phyloP scores from a whole-genome alignment of 164 flowering plant genomes.

The Aristolochia fimbriata region DNA sequence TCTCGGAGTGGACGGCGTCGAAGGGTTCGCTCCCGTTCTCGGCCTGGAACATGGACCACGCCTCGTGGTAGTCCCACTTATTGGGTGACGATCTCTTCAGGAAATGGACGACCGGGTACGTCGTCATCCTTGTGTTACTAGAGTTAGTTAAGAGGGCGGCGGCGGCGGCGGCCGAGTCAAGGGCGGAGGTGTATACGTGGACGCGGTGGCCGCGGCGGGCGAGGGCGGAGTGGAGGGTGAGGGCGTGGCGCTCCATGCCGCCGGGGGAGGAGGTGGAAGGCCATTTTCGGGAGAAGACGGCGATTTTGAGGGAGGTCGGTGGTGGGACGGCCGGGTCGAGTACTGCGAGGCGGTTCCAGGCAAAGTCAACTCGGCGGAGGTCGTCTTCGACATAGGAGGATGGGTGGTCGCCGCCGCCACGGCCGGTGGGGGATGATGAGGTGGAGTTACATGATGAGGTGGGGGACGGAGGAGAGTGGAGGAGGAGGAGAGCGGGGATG shows the following conservation, averaged over 20 bases:
- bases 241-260: constrained; percentile 95
- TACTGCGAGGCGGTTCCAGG: constrained; percentile 91
- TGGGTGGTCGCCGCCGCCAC: constrained; percentile 5
- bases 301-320: constrained; percentile 39
- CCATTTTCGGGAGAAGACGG: constrained; percentile 91
- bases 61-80: constrained; percentile 54
- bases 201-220: constrained; percentile 57
- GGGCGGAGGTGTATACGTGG: constrained; percentile 66
- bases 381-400: constrained; percentile 86
- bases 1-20: constrained; percentile 83
- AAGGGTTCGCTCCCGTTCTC: constrained; percentile 42
- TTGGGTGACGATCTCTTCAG: constrained; percentile 54
- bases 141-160: neutral
- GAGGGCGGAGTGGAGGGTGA: constrained; percentile 51
- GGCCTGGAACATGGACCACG: constrained; percentile 52
- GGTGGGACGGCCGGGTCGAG: too few relatives aligned
- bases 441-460: constrained; percentile 20
- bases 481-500: constrained; percentile 53
- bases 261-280: constrained; percentile 58
- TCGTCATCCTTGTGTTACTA: neutral
- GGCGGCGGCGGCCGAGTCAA: neutral
- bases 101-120: constrained; percentile 36
- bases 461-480: constrained; percentile 28
- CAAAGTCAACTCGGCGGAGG: constrained; percentile 52
- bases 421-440: constrained; percentile 20